Evolutionary conservation across 2,329 filamentous ascomycete species (phyloP).

Genomic region (Pseudonectria buxi): DNA sequence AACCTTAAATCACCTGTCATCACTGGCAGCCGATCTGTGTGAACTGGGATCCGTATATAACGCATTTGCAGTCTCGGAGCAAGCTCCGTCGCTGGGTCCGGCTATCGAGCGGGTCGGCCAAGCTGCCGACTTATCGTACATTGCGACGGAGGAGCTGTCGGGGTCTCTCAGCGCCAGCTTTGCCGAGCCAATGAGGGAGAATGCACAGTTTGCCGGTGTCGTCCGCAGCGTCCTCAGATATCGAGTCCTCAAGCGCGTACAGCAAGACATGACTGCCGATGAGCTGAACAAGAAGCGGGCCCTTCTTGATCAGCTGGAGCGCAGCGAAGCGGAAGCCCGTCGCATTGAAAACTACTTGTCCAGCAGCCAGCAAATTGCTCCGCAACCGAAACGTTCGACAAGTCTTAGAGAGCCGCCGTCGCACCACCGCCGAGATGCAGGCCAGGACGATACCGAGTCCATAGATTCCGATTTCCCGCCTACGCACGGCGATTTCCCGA

Average conservation of each 20-base stretch:
- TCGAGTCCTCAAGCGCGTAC: slow-evolving; percentile 84
- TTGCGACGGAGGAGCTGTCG: slow-evolving; percentile 88
- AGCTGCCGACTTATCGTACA: slow-evolving; percentile 91
- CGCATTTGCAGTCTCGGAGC: slow-evolving; percentile 90
- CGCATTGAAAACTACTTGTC: slow-evolving; percentile 90
- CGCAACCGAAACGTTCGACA: slow-evolving; percentile 61
- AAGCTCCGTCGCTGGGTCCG: slow-evolving; percentile 77
- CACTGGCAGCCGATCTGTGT: slow-evolving; percentile 78
- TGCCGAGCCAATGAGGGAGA: slow-evolving; percentile 95
- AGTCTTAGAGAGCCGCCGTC: slow-evolving; percentile 45
- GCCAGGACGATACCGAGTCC: slow-evolving; percentile 72
- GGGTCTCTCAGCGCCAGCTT: slow-evolving; percentile 86
- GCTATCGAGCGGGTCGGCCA: slow-evolving; percentile 94
- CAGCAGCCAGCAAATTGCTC: slow-evolving; percentile 56
- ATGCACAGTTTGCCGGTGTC: slow-evolving; percentile 92
- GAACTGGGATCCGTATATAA: slow-evolving; percentile 96
- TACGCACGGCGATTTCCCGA: slow-evolving; percentile 64
- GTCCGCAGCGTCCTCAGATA: slow-evolving; percentile 85
- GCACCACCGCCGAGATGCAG: slow-evolving; percentile 48
- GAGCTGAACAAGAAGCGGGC: slow-evolving; percentile 82
- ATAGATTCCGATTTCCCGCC: slow-evolving; percentile 96
- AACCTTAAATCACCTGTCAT: slow-evolving; percentile 76
- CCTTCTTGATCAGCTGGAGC: slow-evolving; percentile 81
- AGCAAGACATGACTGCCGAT: slow-evolving; percentile 95
- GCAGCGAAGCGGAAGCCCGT: slow-evolving; percentile 85